phyloP scores from a whole-genome alignment of 2,329 filamentous ascomycete genomes.

The Colletotrichum abscissum region DNA sequence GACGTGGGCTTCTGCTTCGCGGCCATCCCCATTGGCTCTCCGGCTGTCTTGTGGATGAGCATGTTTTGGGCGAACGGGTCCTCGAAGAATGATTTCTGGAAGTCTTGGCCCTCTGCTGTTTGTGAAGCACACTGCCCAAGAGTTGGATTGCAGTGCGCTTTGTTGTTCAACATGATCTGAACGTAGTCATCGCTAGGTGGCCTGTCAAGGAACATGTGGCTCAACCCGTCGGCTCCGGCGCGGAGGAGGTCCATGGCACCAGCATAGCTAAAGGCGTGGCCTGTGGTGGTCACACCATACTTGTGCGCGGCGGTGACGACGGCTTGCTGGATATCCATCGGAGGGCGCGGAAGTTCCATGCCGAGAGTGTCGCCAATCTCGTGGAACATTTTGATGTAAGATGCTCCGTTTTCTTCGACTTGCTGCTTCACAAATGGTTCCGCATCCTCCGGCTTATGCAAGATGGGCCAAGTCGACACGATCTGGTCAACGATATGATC shows the following conservation, averaged over 20 bases:
- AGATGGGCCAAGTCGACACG: constrained; percentile 56
- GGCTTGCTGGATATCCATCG: constrained; percentile 55
- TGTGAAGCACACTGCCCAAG: constrained; percentile 38
- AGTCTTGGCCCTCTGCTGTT: constrained; percentile 39
- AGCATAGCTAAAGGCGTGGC: constrained; percentile 31
- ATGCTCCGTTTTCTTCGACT: constrained; percentile 45
- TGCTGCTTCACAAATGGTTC: constrained; percentile 53
- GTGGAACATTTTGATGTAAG: constrained; percentile 65
- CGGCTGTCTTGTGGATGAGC: neutral
- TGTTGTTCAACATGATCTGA: constrained; percentile 39
- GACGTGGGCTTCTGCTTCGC: neutral
- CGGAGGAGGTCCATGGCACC: constrained; percentile 43
- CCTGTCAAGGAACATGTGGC: constrained; percentile 45
- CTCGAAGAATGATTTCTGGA: constrained; percentile 23
- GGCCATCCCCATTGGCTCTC: neutral
- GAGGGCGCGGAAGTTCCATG: constrained; percentile 49
- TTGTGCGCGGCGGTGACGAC: neutral
- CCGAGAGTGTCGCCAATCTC: constrained; percentile 56
- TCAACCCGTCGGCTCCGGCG: constrained; percentile 43
- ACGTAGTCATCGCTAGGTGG: constrained; percentile 39
- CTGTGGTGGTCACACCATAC: neutral
- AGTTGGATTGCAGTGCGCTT: constrained; percentile 40
- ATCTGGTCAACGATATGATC: constrained; percentile 13
- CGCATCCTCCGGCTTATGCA: constrained; percentile 51
- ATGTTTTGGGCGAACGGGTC: neutral